Conservation (phyloP, 2,329 filamentous ascomycete genomes). For the Madurella mycetomatis region DNA sequence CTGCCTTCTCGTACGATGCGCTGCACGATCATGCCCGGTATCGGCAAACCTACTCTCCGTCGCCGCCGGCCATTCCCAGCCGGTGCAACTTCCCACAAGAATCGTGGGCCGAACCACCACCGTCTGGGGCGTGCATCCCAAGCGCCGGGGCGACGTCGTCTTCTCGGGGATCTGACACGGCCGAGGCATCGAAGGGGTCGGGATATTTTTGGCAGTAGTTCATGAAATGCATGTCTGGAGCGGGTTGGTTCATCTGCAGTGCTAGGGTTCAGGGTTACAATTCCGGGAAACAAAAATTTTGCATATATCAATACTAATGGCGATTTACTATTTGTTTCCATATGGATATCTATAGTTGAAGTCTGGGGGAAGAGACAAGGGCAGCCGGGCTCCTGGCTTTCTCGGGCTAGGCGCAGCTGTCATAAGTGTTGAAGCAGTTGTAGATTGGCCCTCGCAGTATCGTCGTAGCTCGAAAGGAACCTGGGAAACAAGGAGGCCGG, state of each 20-base stretch:
- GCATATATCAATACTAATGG: not conserved
- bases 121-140: not conserved
- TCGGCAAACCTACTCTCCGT: not conserved
- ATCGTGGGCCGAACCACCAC: not conserved
- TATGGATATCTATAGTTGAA: not conserved
- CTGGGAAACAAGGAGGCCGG: too few species aligned
- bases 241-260: not conserved
- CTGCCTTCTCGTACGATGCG: conserved; percentile 15
- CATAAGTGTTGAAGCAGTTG: too few species aligned
- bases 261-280: not conserved
- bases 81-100: not conserved
- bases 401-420: too few species aligned
- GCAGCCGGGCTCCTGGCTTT: too few species aligned
- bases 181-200: conserved; percentile 10
- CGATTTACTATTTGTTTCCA: not conserved
- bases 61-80: not conserved
- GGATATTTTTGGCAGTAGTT: conserved; percentile 23
- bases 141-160: not conserved
- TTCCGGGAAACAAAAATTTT: not conserved
- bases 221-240: not conserved
- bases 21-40: conserved; percentile 12
- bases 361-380: too few species aligned
- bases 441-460: too few species aligned
- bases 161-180: conserved; percentile 2
- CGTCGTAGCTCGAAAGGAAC: too few species aligned